Percentiles rank a stretch among this genome's conserved stretches.
Conservation (phyloP, 768 basidiomycete genomes). For the Suillus clintonianus region DNA sequence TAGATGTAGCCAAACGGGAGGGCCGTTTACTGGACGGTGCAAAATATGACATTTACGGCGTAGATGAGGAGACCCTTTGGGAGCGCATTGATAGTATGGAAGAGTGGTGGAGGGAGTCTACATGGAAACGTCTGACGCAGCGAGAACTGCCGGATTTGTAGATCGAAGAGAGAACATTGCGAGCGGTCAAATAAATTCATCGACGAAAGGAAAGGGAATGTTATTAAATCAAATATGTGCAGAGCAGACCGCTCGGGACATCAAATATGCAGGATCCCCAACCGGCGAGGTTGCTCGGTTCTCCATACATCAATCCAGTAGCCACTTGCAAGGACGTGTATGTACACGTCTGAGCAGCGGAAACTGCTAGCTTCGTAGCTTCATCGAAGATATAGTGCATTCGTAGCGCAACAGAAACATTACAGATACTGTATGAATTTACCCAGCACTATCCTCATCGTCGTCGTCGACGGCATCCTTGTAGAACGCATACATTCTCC, state of each 20-base stretch:
- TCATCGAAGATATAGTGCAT: background rate
- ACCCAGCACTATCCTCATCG: constrained; percentile 30
- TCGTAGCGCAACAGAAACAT: background rate
- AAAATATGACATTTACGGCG: constrained; percentile 84
- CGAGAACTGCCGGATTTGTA: constrained; percentile 80
- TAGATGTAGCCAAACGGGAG: constrained; percentile 81
- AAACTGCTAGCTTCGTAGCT: constrained; percentile 70
- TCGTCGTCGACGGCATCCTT: constrained; percentile 61
- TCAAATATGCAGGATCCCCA: background rate
- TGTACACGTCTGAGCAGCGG: constrained; percentile 58
- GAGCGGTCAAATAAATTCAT: background rate
- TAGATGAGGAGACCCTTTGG: constrained; percentile 86
- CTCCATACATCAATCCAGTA: no score
- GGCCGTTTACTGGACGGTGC: constrained; percentile 62
- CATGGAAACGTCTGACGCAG: constrained; percentile 80
- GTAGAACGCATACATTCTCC: constrained; percentile 84
- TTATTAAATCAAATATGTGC: background rate
- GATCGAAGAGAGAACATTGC: background rate
- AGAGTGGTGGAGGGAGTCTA: constrained; percentile 93
- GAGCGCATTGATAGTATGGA: constrained; percentile 79
- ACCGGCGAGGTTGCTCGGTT: background rate
- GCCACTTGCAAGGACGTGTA: no score
- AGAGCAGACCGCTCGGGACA: background rate
- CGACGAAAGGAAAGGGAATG: background rate
- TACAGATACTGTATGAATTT: constrained; percentile 7